These are phyloP conservation scores for Arthroderma sp. DNA, from an alignment of 2,329 filamentous ascomycete genomes.

Conservation along the genomic window DNA sequence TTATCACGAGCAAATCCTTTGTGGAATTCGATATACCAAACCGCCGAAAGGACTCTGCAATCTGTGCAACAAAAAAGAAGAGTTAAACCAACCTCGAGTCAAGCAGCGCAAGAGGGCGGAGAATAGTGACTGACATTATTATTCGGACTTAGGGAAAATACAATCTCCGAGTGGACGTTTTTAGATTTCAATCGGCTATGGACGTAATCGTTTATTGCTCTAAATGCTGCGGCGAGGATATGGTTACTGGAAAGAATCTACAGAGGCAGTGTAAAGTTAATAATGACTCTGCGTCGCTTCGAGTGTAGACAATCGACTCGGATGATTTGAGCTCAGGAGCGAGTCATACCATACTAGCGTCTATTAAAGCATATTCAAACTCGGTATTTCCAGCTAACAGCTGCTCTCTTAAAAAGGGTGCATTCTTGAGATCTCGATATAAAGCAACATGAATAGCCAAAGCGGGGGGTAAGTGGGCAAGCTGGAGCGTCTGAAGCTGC, in stretches of 20 bases:
- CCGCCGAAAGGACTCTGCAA: constrained; percentile 77
- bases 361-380: constrained; percentile 89
- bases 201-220: constrained; percentile 55
- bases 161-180: constrained; percentile 81
- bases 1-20: constrained; percentile 63
- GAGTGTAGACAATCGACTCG: background rate
- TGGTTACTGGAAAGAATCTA: constrained; percentile 61
- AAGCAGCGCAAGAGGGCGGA: background rate
- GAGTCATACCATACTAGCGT: constrained; percentile 58
- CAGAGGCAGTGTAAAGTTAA: background rate
- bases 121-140: constrained; percentile 52
- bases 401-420: constrained; percentile 64
- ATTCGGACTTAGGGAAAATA: constrained; percentile 64
- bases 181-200: constrained; percentile 56
- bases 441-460: constrained; percentile 60
- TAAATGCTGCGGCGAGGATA: constrained; percentile 61
- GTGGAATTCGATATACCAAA: constrained; percentile 68
- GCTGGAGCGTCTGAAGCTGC: constrained; percentile 49
- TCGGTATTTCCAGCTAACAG: constrained; percentile 69
- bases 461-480: constrained; percentile 61
- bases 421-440: constrained; percentile 65
- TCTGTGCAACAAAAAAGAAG: constrained; percentile 39
- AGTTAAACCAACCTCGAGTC: background rate
- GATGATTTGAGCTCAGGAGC: background rate
- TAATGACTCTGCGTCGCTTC: too few species aligned